Percentiles rank a stretch among this genome's conserved stretches.
These are phyloP conservation scores for Coemansia sp. DNA, from an alignment of 192 early-diverging fungal species.

Conservation along the genomic window DNA sequence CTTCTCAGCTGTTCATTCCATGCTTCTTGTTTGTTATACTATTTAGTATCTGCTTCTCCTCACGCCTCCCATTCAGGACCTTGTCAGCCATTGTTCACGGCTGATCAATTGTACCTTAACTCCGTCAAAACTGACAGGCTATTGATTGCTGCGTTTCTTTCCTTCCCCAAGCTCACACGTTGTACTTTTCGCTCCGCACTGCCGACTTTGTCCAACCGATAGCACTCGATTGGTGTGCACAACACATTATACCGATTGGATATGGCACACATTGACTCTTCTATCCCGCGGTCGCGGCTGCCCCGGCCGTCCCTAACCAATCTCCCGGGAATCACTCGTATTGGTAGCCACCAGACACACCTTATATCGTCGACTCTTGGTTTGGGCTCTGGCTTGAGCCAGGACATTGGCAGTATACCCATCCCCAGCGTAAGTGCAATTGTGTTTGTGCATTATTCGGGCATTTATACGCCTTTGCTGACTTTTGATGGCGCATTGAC, in stretches of 20 bases:
- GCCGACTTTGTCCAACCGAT: too few species aligned
- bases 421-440: constrained; percentile 28
- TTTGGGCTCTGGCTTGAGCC: constrained; percentile 25
- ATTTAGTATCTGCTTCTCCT: constrained; percentile 12
- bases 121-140: neutral
- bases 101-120: neutral
- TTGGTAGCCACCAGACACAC: constrained; percentile 23
- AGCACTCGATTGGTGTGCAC: too few species aligned
- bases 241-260: neutral
- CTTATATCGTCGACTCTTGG: constrained; percentile 11
- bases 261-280: constrained; percentile 44
- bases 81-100: constrained; percentile 6
- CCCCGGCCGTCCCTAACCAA: constrained; percentile 24
- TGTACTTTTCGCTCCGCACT: neutral
- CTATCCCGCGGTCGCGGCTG: constrained; percentile 23
- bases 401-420: constrained; percentile 4
- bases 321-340: constrained; percentile 13
- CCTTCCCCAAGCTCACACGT: neutral
- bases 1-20: neutral
- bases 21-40: constrained; percentile 32
- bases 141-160: neutral
- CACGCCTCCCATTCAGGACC: constrained; percentile 9
- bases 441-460: too few species aligned
- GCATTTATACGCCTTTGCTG: too few species aligned
- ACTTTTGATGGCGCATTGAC: neutral